These are phyloP conservation scores for Penstemon eatonii DNA, from an alignment of 257 asterid species.

Conservation along the genomic window DNA sequence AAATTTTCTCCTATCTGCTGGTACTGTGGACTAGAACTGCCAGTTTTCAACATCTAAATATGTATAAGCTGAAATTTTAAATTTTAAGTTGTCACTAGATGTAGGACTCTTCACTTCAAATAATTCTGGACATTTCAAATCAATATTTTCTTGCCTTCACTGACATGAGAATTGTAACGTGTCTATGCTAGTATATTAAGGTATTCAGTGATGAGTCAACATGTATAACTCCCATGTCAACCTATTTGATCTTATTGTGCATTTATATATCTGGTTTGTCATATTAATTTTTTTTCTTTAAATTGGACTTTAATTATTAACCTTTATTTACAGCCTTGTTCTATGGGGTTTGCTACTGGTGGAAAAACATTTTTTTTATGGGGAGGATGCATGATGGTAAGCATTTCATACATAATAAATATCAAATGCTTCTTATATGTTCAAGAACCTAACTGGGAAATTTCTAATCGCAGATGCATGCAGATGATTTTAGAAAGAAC, in stretches of 20 bases:
- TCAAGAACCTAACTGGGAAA: conserved; percentile 23
- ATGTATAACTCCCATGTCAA: not conserved
- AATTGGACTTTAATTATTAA: conserved; percentile 13
- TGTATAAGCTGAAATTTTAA: no score
- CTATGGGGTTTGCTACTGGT: conserved; percentile 99
- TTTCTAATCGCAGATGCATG: conserved; percentile 78
- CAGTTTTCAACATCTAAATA: no score
- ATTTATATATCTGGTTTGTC: conserved; percentile 21
- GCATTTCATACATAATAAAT: conserved; percentile 17
- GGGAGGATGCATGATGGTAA: conserved; percentile 99
- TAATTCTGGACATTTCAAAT: conserved; percentile 14
- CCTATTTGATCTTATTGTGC: conserved; percentile 17
- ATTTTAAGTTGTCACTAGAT: not conserved
- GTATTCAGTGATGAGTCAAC: no score
- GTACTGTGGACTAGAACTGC: no score
- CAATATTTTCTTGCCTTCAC: conserved; percentile 10
- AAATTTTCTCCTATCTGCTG: no score
- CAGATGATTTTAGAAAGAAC: conserved; percentile 92
- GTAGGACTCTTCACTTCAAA: conserved; percentile 22
- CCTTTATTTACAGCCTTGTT: conserved; percentile 74
- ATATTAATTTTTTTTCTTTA: conserved; percentile 15
- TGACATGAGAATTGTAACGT: not conserved
- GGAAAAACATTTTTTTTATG: conserved; percentile 95
- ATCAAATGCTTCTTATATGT: conserved; percentile 19
- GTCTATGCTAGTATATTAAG: no score